Conservation (phyloP, 192 early-diverging fungal genomes). For the Chytriomyces confervae region DNA sequence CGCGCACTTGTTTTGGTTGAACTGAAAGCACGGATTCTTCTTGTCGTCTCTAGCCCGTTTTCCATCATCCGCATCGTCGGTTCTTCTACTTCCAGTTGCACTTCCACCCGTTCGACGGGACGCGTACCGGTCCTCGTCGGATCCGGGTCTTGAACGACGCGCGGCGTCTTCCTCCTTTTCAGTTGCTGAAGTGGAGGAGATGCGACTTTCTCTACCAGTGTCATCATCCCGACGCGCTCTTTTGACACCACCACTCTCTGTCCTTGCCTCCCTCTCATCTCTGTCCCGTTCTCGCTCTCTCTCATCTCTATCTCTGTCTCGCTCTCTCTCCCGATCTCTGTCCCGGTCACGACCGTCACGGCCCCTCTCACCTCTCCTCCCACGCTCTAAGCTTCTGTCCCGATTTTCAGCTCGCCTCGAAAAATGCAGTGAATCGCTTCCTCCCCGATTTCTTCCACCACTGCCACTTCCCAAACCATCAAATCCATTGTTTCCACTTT, state of each 20-base stretch:
- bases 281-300: constrained; percentile 9
- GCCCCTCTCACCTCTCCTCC: constrained; percentile 4
- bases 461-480: not conserved
- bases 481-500: constrained; percentile 50
- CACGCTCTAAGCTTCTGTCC: not conserved
- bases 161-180: no score
- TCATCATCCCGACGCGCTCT: not conserved
- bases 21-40: constrained; percentile 33
- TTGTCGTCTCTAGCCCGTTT: not conserved
- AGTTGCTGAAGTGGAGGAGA: no score
- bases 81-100: not conserved
- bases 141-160: no score
- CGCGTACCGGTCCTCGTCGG: no score
- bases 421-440: not conserved
- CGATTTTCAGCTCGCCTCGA: not conserved
- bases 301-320: constrained; percentile 22
- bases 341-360: not conserved
- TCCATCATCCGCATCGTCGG: not conserved
- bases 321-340: constrained; percentile 13
- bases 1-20: constrained; percentile 24
- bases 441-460: not conserved
- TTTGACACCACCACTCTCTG: not conserved
- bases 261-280: not conserved
- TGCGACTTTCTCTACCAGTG: no score
- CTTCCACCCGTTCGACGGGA: no score